phyloP scores from a whole-genome alignment of 2,329 filamentous ascomycete genomes.

The Ophiosphaerella herpotricha region DNA sequence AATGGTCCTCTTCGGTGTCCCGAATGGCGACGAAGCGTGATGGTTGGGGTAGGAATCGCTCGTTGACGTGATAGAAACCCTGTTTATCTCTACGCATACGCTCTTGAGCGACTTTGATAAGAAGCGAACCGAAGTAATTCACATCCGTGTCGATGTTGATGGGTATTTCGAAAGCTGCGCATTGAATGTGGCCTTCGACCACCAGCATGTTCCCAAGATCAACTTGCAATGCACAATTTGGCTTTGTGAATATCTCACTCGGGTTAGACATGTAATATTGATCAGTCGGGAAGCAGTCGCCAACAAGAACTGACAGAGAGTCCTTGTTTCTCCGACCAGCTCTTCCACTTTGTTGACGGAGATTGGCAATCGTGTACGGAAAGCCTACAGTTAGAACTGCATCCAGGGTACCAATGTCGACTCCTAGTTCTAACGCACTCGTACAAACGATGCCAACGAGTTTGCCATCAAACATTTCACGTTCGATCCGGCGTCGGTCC shows the following conservation, averaged over 20 bases:
- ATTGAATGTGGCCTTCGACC: constrained; percentile 91
- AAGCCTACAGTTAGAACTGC: constrained; percentile 94
- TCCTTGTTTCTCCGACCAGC: constrained; percentile 92
- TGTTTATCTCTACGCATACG: constrained; percentile 73
- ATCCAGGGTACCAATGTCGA: constrained; percentile 93
- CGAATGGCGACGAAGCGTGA: constrained; percentile 84
- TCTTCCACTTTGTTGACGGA: constrained; percentile 91
- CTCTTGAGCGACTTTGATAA: constrained; percentile 72
- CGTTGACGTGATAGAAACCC: constrained; percentile 89
- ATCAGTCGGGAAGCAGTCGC: constrained; percentile 86
- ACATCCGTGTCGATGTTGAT: constrained; percentile 77
- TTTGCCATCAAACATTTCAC: constrained; percentile 96
- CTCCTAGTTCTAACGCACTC: constrained; percentile 87
- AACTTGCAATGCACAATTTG: constrained; percentile 86
- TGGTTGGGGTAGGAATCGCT: constrained; percentile 83
- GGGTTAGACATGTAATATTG: constrained; percentile 98
- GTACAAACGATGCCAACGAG: constrained; percentile 93
- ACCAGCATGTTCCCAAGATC: constrained; percentile 92
- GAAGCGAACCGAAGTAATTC: constrained; percentile 76
- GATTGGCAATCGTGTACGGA: constrained; percentile 91
- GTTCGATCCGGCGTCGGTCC: constrained; percentile 85
- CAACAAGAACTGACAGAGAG: constrained; percentile 85
- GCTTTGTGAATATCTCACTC: constrained; percentile 88
- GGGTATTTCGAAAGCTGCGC: constrained; percentile 93
- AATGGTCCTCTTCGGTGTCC: constrained; percentile 88